A percentile compares a stretch with the other conserved stretches of the same genome.
Conservation (phyloP, 2,329 filamentous ascomycete genomes). For the Grosmannia penicillata region DNA sequence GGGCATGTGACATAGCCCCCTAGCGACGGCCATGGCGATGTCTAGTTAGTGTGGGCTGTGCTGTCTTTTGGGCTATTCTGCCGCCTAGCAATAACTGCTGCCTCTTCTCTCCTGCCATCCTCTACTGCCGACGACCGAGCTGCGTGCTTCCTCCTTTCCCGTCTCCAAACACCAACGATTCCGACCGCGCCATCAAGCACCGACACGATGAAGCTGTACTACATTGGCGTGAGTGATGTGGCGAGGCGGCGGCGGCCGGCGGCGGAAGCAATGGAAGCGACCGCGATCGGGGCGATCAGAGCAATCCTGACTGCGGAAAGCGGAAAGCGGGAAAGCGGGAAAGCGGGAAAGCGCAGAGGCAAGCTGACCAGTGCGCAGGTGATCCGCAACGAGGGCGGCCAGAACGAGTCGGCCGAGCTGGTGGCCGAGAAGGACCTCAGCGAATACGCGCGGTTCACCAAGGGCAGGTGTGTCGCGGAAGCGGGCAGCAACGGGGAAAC, state of each 20-base stretch:
- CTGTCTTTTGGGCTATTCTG: too few relatives aligned
- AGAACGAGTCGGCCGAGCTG: conserved; percentile 6
- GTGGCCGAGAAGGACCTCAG: conserved; percentile 59
- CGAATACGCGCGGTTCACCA: conserved; percentile 68
- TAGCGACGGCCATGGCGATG: not conserved
- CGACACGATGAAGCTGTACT: conserved; percentile 66
- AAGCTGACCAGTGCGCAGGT: conserved; percentile 45
- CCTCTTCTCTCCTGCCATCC: not conserved
- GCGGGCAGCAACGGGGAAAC: conserved; percentile 4
- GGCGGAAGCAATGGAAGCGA: too few relatives aligned
- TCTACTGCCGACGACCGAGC: not conserved
- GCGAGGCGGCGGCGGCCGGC: not conserved
- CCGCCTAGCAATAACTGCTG: too few relatives aligned
- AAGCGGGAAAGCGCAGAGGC: too few relatives aligned
- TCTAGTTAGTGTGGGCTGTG: conserved; percentile 1
- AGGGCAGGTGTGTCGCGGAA: conserved; percentile 39
- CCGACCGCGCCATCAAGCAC: not conserved
- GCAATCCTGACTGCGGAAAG: too few relatives aligned
- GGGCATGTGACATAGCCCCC: not conserved
- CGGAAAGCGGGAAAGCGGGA: too few relatives aligned
- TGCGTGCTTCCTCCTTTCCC: not conserved
- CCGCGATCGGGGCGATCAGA: too few relatives aligned
- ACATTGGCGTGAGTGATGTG: conserved; percentile 57
- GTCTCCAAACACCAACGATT: too few relatives aligned
- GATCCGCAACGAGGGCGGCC: conserved; percentile 51